Evolutionary conservation across 1,139 yeast genomes (phyloP), one percentile per base, ranked within the genome.

Genomic region (Magnusiomyces suaveolens): DNA sequence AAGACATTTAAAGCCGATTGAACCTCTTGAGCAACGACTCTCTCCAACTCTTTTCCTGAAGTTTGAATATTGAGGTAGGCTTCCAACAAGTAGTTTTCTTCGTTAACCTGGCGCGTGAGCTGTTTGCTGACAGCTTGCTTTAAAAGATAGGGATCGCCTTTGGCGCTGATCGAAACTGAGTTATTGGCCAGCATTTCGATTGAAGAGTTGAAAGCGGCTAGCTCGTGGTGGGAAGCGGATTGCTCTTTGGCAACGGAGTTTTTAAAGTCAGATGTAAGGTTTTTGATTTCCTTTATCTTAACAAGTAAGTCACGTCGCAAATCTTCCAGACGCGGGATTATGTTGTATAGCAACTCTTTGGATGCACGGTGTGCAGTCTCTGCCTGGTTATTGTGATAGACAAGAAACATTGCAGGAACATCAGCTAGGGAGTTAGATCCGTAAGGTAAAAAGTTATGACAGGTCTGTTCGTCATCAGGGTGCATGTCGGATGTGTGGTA

Each of bases 1-100:
- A 84, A 90, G 50, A 77, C 78, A 12, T 84, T 79, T 60, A 89
- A 69, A 43, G 94, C 88, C 62, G 82, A 83, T 71, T 90, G 97
- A 53, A 92, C 75, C 67, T 90, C 96, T 67, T 82, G 76, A 46
- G 85, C 88, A 24, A 92, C 94, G 58, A 88, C 92, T 60, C 84
- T 82, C 69, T 90, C 97, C 61, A 94, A 77, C 66, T 89, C 94
- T 57, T 85, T 82, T 50, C 96, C 97, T 1, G 96, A 86, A 46
- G 81, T 80, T 71, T 92, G 96, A 61, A 90, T 75, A 69, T 92
- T 90, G 60, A 83, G 77, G 66, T 80, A 90, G 0, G 97, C 96
- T 65, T 89, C 96, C 63, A 87, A 86, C 53, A 92, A 75, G 63
- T 83, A 84, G 67, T 84, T 85, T 67, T 92, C 97, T 68, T 89